A percentile compares a stretch with the other conserved stretches of the same genome.
phyloP scores from a whole-genome alignment of 2,329 filamentous ascomycete genomes.

The Hymenoscyphus linearis region DNA sequence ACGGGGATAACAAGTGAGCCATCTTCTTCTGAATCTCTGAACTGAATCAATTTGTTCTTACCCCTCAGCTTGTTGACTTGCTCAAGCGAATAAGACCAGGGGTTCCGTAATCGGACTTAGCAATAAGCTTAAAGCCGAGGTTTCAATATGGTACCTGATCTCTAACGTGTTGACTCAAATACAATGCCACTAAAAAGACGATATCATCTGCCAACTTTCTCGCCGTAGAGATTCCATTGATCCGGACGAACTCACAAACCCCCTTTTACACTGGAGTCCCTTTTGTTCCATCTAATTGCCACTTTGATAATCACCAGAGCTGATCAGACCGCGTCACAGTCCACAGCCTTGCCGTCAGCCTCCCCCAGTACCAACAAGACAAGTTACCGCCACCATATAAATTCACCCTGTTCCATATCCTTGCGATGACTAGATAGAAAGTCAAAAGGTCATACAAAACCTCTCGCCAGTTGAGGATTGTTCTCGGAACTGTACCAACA shows the following conservation, averaged over 20 bases:
- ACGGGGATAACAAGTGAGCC: too few relatives aligned
- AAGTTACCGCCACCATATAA: neutral
- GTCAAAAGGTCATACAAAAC: neutral
- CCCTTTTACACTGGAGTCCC: neutral
- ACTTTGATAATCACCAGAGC: neutral
- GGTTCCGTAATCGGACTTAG: too few relatives aligned
- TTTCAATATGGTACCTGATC: neutral
- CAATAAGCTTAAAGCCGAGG: neutral
- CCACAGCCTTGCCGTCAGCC: conserved; percentile 9
- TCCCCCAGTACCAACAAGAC: neutral
- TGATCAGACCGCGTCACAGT: neutral
- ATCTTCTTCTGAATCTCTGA: too few relatives aligned
- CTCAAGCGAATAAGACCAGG: too few relatives aligned
- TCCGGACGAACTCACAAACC: neutral
- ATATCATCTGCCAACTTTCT: neutral
- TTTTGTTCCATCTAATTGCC: neutral
- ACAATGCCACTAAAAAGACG: neutral
- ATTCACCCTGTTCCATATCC: neutral
- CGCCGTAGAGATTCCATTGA: neutral
- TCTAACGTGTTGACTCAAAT: neutral
- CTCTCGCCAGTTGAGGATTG: neutral
- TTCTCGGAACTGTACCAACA: neutral
- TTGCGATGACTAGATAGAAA: conserved; percentile 3
- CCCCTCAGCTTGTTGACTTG: too few relatives aligned
- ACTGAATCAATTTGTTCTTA: too few relatives aligned